Base-by-base conservation (phyloP, 768 basidiomycete species). In the Tulasnella sp. region DNA sequence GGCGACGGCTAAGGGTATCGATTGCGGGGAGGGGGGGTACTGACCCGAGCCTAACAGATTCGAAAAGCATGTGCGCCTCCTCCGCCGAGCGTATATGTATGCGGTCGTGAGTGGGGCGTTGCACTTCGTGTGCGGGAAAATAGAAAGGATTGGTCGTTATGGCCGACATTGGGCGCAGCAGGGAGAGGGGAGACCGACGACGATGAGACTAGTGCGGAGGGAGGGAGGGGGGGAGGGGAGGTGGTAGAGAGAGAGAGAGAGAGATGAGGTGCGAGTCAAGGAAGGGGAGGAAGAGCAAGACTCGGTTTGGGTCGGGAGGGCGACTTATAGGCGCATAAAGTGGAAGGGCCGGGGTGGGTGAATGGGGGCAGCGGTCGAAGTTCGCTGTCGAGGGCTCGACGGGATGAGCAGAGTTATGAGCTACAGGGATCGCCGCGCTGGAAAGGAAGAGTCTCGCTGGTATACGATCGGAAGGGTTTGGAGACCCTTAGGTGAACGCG, bases 1-100 rank as follows among this genome's bases (percentile, higher is more conserved):
- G 37, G 20, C 24, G 80, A 41, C 50, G 58, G 40, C 22, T 28
- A 34, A 31, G 34, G 34, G 31, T 37, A 18, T 16, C 40, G 40
- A 48, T 22, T 34, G 37, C 40, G 40, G 37, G 37, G 80, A 77
- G 41, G 46, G 44, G 46, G 50, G 37, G 18, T 1, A 73, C 79
- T 42, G 5, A 80, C 79, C 79, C 90, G 81, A 88, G 89, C 2
- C 90, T 89, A 79, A 91, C 91, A 41, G 91, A 91, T 85, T 92
- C 91, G 80, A 93, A 91, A 60, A 93, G 87, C 54, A 88, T 89
- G 83, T 92, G 91, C 8, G 92, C 92, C 83, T 92, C 92, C 78
- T 89, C 89, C 28, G 89, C 90, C 83, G 92, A 90, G 82, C 92
- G 88, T 76, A 93, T 89, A 83, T 92, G 92, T 72, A 93, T 89